phyloP scores from a whole-genome alignment of 495 filamentous ascomycete species.

The Xylaria telfairii region DNA sequence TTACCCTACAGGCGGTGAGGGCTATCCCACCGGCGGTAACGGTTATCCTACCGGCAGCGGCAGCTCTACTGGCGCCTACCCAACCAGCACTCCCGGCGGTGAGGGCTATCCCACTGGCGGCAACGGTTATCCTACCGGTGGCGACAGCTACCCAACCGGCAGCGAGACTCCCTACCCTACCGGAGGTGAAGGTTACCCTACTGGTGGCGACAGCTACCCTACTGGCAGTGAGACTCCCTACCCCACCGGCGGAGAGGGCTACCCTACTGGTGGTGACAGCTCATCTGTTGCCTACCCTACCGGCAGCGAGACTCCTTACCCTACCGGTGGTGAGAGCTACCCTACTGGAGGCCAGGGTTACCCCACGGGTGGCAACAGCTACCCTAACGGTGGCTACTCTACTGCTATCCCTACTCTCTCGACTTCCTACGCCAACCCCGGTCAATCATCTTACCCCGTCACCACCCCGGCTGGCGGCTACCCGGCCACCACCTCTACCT shows the following conservation, averaged over 20 bases:
- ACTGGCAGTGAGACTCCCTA: not conserved
- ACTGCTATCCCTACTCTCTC: slow-evolving; percentile 23
- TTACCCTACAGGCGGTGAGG: no score
- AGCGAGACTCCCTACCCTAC: not conserved
- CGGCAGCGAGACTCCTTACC: not conserved
- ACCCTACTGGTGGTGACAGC: slow-evolving; percentile 4
- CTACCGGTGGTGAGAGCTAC: slow-evolving; percentile 4
- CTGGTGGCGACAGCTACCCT: slow-evolving; percentile 6
- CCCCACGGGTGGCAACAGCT: no score
- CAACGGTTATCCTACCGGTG: not conserved
- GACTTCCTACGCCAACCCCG: slow-evolving; percentile 20
- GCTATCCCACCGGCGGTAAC: no score
- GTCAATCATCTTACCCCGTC: slow-evolving; percentile 16
- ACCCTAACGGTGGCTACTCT: slow-evolving; percentile 15
- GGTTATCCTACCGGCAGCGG: no score
- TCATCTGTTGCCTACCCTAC: no score
- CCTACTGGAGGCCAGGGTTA: slow-evolving; percentile 1
- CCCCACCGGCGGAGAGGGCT: not conserved
- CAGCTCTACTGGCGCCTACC: no score
- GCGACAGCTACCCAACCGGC: slow-evolving; percentile 1
- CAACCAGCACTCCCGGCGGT: no score
- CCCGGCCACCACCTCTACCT: slow-evolving; percentile 2
- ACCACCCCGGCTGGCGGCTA: slow-evolving; percentile 10
- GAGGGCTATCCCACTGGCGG: slow-evolving; percentile 11
- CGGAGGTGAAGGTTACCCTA: not conserved